Evolutionary conservation across 768 basidiomycete species (phyloP), one percentile per base, ranked within the genome.

Genomic region (Podaxis sp.): DNA sequence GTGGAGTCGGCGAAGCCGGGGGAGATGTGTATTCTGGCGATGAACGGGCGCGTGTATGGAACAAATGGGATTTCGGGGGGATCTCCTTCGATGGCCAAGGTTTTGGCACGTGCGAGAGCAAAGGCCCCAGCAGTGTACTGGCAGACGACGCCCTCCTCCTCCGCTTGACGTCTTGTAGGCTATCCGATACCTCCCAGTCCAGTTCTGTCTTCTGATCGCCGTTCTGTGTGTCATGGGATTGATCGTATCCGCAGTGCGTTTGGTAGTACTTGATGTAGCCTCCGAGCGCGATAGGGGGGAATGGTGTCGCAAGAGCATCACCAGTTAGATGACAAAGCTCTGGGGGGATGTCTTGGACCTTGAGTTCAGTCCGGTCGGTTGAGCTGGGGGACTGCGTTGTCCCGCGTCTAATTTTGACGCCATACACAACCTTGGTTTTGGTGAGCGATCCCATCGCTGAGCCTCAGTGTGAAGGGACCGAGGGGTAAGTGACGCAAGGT

Each of bases 221-320:
- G 12, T 41, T 41, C 40, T 41, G 62, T 55, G 51, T 41, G 56
- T 24, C 30, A 36, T 37, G 20, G n/a, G 13, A 30, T 44, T 59
- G 22, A 20, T n/a, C 37, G 11, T 52, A 48, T 33, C 33, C 58
- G 36, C 11, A 66, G 58, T 69, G 67, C 13, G 64, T 64, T 49
- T 68, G 66, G 65, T 81, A 81, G 62, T 78, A 81, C 63, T 69
- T 71, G 24, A 66, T 74, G 68, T 81, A 81, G n/a, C 78, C 79
- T 17, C 80, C 80, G 24, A 70, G 67, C 2, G 74, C 70, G 33
- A 81, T 76, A 4, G 69, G 69, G 7, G 79, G 79, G 63, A 81
- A 80, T 0, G 79, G 78, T 22, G 69, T 72, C 37, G 53, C 61
- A 28, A 62, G 61, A 12, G 54, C 61, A 49, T 62, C 61, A 6